phyloP scores from a whole-genome alignment of 164 flowering plant species.

The Berberis vulgaris region DNA sequence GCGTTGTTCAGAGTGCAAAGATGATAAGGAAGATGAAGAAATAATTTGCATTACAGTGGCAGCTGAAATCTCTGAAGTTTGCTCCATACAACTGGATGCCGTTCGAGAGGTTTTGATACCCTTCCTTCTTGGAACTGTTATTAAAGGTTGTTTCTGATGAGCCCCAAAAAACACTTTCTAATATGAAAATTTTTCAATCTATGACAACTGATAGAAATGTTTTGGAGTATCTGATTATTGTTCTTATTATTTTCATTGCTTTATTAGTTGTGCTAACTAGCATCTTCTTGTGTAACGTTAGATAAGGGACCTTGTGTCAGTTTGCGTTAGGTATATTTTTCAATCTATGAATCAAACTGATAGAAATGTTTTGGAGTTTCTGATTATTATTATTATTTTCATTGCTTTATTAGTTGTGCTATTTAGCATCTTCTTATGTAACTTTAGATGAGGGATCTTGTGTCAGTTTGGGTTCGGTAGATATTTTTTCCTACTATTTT shows the following conservation, averaged over 20 bases:
- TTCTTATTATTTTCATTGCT: not conserved
- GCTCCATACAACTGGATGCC: slow-evolving; percentile 18
- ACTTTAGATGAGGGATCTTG: too few relatives aligned
- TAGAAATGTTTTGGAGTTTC: not conserved
- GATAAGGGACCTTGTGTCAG: not conserved
- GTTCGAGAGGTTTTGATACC: slow-evolving; percentile 54
- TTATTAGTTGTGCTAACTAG: too few relatives aligned
- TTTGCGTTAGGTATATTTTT: too few relatives aligned
- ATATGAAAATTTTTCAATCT: too few relatives aligned
- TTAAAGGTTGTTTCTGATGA: slow-evolving; percentile 47
- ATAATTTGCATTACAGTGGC: slow-evolving; percentile 40
- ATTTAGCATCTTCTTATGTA: too few relatives aligned
- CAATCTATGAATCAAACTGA: too few relatives aligned
- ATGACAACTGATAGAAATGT: not conserved
- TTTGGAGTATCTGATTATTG: not conserved
- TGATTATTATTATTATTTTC: not conserved
- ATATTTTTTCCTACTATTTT: too few relatives aligned
- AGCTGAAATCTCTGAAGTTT: slow-evolving; percentile 22
- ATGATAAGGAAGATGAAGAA: slow-evolving; percentile 11
- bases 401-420: too few relatives aligned
- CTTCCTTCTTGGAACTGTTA: slow-evolving; percentile 44
- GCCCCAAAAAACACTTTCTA: not conserved
- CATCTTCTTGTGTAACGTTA: too few relatives aligned
- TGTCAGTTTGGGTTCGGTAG: not conserved
- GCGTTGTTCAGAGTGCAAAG: slow-evolving; percentile 29